Evolutionary conservation across 148 eudicot genomes (phyloP).

Genomic region (Rhododendron griersonianum): DNA sequence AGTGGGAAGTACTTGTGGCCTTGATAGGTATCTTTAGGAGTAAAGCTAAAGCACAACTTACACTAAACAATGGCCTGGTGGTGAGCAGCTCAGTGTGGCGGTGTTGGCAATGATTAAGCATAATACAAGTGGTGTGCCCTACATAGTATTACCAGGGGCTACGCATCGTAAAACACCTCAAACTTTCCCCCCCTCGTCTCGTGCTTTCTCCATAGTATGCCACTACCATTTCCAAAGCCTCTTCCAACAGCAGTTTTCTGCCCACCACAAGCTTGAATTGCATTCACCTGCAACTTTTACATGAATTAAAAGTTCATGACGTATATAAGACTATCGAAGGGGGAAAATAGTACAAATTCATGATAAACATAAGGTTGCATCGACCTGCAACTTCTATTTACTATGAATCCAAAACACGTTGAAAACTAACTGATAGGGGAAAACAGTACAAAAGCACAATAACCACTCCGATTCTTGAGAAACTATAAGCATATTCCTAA

Average conservation of each 20-base stretch:
- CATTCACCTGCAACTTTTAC: constrained; percentile 54
- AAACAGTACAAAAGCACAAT: not conserved
- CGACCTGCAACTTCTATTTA: not conserved
- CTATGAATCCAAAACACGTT: not conserved
- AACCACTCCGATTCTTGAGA: not conserved
- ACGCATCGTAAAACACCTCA: constrained; percentile 47
- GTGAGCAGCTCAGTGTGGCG: too few species aligned
- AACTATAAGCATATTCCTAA: not conserved
- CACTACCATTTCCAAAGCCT: constrained; percentile 67
- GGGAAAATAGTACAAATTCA: not conserved
- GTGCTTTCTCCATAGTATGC: constrained; percentile 73
- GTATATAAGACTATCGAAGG: not conserved
- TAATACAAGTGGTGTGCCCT: too few species aligned
- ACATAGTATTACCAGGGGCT: not conserved
- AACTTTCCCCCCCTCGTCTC: constrained; percentile 78
- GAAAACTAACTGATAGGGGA: not conserved
- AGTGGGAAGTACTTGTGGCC: not conserved
- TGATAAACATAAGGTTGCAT: not conserved
- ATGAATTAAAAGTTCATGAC: not conserved
- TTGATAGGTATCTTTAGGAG: not conserved
- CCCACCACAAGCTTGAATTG: constrained; percentile 92
- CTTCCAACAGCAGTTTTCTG: constrained; percentile 75
- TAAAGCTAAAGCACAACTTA: not conserved
- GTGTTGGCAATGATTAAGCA: too few species aligned
- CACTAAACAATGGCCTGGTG: not conserved